Base-by-base conservation (phyloP, 169 alveolate genomes). In the Theileria parva region DNA sequence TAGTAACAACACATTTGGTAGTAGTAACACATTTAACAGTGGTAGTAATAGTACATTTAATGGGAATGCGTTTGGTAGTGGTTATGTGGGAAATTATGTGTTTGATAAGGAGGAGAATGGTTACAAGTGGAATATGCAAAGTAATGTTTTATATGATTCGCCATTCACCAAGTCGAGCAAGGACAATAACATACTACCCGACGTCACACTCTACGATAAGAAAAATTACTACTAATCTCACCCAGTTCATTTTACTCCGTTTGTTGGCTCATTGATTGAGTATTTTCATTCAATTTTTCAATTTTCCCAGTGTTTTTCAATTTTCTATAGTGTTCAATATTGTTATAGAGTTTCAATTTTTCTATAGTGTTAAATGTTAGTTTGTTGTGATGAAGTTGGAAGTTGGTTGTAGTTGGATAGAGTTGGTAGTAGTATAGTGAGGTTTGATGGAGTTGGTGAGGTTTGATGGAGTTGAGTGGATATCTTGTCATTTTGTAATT, bases 121-220 rank as follows among this genome's bases (percentile, higher is more conserved):
- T 1, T 59, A 73, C 57, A 73, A 59, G 71, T 73, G 71, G 69
- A 73, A 13, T 19, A n/a, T 59, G 57, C 77, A 68, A 68, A 68
- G 32, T 59, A 70, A 70, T 37, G 63, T 44, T 3, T 17, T 59
- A 13, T 73, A 73, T 19, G 80, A 73, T 37, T 73, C 80, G 30
- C 80, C 80, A 6, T 73, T 73, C 57, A 28, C 59, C 0, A 73
- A 73, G 34, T 34, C 80, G 19, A 44, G 17, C 8, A 73, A 73
- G 25, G 80, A 73, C 3, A 61, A 79, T 25, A 8, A 55, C 13
- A 64, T 73, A 5, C 70, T 73, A 17, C 13, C 80, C 9, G 80
- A 73, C 19, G 63, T 73, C 9, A 17, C 59, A 1, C 32, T 61
- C 8, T 73, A 73, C 71, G 80, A 73, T 53, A 73, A 73, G 7